Evolutionary conservation across 495 filamentous ascomycete species (phyloP).

Genomic region (Daldinia caldariorum): DNA sequence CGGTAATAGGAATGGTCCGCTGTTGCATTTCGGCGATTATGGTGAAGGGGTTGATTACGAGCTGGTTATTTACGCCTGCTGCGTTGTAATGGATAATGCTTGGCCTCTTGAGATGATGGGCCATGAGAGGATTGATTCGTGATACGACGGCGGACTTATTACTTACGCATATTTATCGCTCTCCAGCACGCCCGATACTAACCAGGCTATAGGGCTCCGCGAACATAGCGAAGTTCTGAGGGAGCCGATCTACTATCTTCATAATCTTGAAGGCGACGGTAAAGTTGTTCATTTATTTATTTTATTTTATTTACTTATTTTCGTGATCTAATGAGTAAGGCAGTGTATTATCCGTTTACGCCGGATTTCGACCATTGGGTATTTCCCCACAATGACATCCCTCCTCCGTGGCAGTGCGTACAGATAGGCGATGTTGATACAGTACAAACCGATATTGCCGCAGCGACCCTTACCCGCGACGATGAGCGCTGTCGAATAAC

Average conservation of each 20-base stretch:
- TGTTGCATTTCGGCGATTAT: constrained; percentile 1
- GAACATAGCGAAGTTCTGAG: background rate
- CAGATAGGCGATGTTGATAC: background rate
- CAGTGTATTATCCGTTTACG: constrained; percentile 18
- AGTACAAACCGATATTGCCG: background rate
- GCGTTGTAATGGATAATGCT: constrained; percentile 11
- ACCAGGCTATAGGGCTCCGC: background rate
- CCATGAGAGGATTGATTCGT: background rate
- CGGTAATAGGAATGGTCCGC: background rate
- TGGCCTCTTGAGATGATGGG: constrained; percentile 4
- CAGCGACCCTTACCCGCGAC: background rate
- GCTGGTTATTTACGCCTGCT: constrained; percentile 13
- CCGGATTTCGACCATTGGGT: constrained; percentile 19
- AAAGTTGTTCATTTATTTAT: background rate
- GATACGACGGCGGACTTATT: background rate
- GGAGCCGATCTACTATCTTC: background rate
- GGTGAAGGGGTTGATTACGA: constrained; percentile 22
- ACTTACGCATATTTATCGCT: background rate
- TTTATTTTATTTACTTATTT: no score
- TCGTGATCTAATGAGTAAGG: background rate
- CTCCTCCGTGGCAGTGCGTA: background rate
- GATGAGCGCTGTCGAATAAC: constrained; percentile 16
- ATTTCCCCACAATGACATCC: constrained; percentile 17
- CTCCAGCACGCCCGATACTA: background rate
- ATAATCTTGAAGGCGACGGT: background rate